These are phyloP conservation scores for Hyaloperonospora brassicae DNA, from an alignment of 352 stramenopile genomes.

Conservation along the genomic window DNA sequence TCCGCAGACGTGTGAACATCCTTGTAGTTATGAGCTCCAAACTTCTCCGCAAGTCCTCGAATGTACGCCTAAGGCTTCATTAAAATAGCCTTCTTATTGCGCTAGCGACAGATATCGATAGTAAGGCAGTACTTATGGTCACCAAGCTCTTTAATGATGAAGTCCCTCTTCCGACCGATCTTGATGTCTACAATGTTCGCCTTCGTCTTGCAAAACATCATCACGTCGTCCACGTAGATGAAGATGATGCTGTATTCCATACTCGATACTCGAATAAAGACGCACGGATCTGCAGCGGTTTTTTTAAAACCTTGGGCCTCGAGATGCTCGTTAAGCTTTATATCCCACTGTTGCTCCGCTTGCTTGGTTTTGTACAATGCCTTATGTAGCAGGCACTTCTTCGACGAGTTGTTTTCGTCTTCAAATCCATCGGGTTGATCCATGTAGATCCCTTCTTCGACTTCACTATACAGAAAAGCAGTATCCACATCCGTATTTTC, in stretches of 20 bases:
- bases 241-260: background rate
- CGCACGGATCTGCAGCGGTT: background rate
- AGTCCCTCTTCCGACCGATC: background rate
- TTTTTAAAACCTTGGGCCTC: background rate
- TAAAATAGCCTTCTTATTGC: background rate
- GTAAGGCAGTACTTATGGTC: background rate
- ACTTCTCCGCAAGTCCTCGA: background rate
- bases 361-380: background rate
- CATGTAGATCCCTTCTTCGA: conserved; percentile 9
- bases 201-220: conserved; percentile 1
- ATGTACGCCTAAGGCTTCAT: background rate
- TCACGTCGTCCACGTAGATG: background rate
- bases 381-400: background rate
- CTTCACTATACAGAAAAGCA: conserved; percentile 4
- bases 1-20: conserved; percentile 3
- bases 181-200: background rate
- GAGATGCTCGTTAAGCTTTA: background rate
- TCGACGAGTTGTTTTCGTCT: background rate
- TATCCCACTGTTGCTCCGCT: background rate
- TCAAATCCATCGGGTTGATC: conserved; percentile 1
- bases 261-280: background rate
- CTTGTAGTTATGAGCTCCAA: conserved; percentile 2
- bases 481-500: conserved; percentile 2
- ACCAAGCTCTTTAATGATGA: background rate
- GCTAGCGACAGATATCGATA: background rate